Percentiles rank a stretch among this genome's conserved stretches.
Conservation (phyloP, 768 basidiomycete species). For the Lactarius vividus region DNA sequence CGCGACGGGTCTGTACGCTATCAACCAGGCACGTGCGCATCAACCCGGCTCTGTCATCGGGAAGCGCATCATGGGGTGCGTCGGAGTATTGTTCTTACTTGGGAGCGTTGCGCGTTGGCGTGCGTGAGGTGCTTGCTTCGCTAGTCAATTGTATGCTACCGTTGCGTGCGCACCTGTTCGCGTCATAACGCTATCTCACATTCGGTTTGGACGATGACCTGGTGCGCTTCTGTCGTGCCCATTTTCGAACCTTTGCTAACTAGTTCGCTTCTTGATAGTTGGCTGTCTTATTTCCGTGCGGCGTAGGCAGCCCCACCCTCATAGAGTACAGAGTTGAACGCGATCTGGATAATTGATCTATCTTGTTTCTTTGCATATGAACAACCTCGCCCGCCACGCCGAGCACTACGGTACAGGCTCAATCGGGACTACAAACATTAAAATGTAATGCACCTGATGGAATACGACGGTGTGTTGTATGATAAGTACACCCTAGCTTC, state of each 20-base stretch:
- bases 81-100: conserved; percentile 44
- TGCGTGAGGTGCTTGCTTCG: neutral
- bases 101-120: conserved; percentile 27
- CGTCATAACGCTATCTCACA: neutral
- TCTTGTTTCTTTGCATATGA: no score
- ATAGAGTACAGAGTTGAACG: neutral
- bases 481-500: no score
- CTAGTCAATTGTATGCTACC: neutral
- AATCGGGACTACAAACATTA: no score
- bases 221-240: neutral
- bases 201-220: neutral
- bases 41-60: conserved; percentile 61
- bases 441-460: no score
- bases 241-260: neutral
- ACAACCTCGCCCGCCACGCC: no score
- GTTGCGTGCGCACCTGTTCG: neutral
- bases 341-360: neutral
- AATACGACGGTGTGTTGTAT: no score
- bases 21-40: conserved; percentile 58
- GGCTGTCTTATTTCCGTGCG: neutral
- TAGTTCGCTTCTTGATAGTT: neutral
- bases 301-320: neutral
- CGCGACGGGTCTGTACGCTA: conserved; percentile 63
- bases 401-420: no score
- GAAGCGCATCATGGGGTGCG: conserved; percentile 57